phyloP scores from a whole-genome alignment of 1,284 basidiomycete genomes.

The Tetrapyrgos nigripes region DNA sequence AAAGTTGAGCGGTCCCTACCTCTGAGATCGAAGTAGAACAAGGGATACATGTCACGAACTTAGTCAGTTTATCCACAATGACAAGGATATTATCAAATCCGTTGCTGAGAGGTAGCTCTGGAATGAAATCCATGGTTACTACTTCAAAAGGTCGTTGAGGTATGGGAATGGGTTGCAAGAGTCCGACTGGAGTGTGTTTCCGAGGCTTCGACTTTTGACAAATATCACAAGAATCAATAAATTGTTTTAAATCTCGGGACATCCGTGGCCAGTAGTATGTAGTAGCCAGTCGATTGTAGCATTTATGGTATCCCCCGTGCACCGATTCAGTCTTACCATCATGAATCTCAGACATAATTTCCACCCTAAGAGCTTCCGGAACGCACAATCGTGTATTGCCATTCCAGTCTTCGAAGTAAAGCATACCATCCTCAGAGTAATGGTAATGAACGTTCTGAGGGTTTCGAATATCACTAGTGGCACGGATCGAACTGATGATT shows the following conservation, averaged over 20 bases:
- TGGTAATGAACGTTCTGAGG: slow-evolving; percentile 16
- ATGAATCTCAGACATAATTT: slow-evolving; percentile 32
- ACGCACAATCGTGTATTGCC: slow-evolving; percentile 29
- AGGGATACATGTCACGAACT: slow-evolving; percentile 35
- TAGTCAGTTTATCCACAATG: slow-evolving; percentile 15
- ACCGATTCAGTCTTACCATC: slow-evolving; percentile 29
- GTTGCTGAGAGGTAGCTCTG: slow-evolving; percentile 10
- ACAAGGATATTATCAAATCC: slow-evolving; percentile 7
- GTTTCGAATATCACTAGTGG: not conserved
- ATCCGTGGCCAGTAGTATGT: slow-evolving; percentile 36
- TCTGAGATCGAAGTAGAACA: slow-evolving; percentile 31
- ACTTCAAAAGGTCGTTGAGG: slow-evolving; percentile 12
- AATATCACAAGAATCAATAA: too few species aligned
- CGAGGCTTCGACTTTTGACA: too few species aligned
- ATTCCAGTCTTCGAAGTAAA: slow-evolving; percentile 29
- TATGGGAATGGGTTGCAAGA: slow-evolving; percentile 6
- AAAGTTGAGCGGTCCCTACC: slow-evolving; percentile 30
- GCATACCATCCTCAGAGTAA: slow-evolving; percentile 24
- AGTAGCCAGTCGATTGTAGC: slow-evolving; percentile 21
- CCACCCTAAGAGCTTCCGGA: slow-evolving; percentile 17
- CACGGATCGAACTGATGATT: not conserved
- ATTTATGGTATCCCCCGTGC: slow-evolving; percentile 36
- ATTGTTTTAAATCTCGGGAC: slow-evolving; percentile 22
- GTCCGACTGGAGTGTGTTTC: slow-evolving; percentile 16
- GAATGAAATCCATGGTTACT: slow-evolving; percentile 10